Percentiles rank a stretch among this genome's conserved stretches.
phyloP scores from a whole-genome alignment of 1,139 yeast species.

The Hyphopichia buzzinii region DNA sequence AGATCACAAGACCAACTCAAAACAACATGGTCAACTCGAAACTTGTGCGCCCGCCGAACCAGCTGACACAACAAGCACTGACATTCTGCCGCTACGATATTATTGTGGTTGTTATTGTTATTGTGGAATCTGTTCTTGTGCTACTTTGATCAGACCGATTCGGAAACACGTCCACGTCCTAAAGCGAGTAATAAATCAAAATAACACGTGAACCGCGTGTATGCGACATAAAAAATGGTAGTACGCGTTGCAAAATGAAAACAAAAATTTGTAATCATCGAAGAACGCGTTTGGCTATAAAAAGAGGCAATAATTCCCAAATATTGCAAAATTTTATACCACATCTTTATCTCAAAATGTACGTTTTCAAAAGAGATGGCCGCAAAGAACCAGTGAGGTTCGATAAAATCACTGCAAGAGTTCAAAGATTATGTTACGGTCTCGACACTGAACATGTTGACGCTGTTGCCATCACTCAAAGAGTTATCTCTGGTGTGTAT shows the following conservation, averaged over 20 bases:
- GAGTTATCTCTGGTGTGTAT: slow-evolving; percentile 86
- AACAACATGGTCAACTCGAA: too few relatives aligned
- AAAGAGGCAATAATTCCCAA: slow-evolving; percentile 1
- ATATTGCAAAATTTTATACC: neutral
- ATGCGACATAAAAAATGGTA: too few relatives aligned
- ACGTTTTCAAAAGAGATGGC: slow-evolving; percentile 66
- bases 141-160: too few relatives aligned
- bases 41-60: too few relatives aligned
- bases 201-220: neutral
- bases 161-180: neutral
- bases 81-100: too few relatives aligned
- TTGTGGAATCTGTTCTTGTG: too few relatives aligned
- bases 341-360: slow-evolving; percentile 27
- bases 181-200: too few relatives aligned
- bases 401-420: slow-evolving; percentile 58
- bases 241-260: too few relatives aligned
- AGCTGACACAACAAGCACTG: too few relatives aligned
- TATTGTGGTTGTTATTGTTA: too few relatives aligned
- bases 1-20: neutral
- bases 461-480: slow-evolving; percentile 84
- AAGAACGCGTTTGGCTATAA: slow-evolving; percentile 3
- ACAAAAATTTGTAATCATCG: too few relatives aligned
- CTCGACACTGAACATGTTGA: slow-evolving; percentile 81
- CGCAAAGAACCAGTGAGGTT: slow-evolving; percentile 84
- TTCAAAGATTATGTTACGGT: slow-evolving; percentile 67